A percentile compares a stretch with the other conserved stretches of the same genome.
Conservation (phyloP, 768 basidiomycete genomes). For the Favolaschia claudopus region DNA sequence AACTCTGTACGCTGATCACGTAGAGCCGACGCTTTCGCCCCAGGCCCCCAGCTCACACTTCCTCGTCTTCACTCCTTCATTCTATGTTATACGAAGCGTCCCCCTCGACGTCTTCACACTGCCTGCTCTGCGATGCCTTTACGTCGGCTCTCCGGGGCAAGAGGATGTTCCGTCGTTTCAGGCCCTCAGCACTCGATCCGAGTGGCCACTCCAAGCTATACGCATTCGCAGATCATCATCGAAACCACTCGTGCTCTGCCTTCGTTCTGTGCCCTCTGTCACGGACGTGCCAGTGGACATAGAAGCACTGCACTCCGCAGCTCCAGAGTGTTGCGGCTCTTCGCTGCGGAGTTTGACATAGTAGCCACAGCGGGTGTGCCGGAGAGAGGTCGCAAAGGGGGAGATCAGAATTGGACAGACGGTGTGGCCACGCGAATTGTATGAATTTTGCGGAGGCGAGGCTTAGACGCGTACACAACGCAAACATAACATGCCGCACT, state of each 20-base stretch:
- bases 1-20: background rate
- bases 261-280: background rate
- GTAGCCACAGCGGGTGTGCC: too few relatives aligned
- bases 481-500: too few relatives aligned
- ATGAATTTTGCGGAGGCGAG: too few relatives aligned
- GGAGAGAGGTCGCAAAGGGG: too few relatives aligned
- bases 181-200: background rate
- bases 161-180: background rate
- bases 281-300: conserved; percentile 3
- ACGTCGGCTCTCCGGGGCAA: background rate
- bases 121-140: background rate
- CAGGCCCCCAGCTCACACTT: background rate
- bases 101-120: conserved; percentile 1
- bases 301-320: too few relatives aligned
- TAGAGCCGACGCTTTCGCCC: too few relatives aligned
- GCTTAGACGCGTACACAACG: too few relatives aligned
- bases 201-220: background rate
- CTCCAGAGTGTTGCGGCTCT: too few relatives aligned
- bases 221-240: background rate
- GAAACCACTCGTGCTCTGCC: background rate
- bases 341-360: too few relatives aligned
- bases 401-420: too few relatives aligned
- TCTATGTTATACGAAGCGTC: background rate
- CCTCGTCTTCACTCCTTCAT: conserved; percentile 1
- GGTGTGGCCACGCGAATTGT: too few relatives aligned